Base-by-base conservation (phyloP, 2,329 filamentous ascomycete species). In the Diplodia mutila region DNA sequence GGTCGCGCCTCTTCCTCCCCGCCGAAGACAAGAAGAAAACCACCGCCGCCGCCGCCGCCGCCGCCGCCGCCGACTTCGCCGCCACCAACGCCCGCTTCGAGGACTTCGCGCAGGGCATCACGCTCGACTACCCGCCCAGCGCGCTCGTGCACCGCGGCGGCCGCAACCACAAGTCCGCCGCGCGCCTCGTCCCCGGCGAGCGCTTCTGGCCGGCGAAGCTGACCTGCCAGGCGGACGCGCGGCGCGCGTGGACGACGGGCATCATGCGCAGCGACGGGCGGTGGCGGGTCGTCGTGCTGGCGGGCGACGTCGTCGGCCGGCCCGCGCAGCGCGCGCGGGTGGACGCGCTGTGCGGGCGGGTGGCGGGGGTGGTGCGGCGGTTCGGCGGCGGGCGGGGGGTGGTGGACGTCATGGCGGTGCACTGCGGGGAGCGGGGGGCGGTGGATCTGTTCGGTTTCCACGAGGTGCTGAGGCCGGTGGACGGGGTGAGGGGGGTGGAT, bases 151-250 rank as follows among this genome's bases (percentile, higher is more conserved):
- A 21, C 18, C n/a, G 34, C 29, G 4, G 7, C 23, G 25, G 51
- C 4, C n/a, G n/a, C n/a, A n/a, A 18, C 21, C 5, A 21, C 52
- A 59, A 34, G 34, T 14, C 32, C 12, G n/a, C n/a, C 54, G 5
- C 16, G 16, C 9, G 25, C 25, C 23, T 59, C 18, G 11, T 59
- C 5, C 34, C 54, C 14, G 54, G 54, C 34, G 54, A 59, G 54
- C 34, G 37, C 7, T 59, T 59, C 23, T 59, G 34, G 34, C 54
- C 54, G 12, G 54, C 34, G 12, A 59, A 59, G 37, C 29, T 59
- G 34, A 21, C 23, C 9, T 11, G 6, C 12, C 54, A 59, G 12
- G 21, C 54, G 21, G 54, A 59, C 23, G 34, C 5, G 21, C 4
- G n/a, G 4, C 21, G 34, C 9, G 2, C 1, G 34, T 59, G 34